These are phyloP conservation scores for Leptographium galeiforme DNA, from an alignment of 2,329 filamentous ascomycete genomes.

Conservation along the genomic window DNA sequence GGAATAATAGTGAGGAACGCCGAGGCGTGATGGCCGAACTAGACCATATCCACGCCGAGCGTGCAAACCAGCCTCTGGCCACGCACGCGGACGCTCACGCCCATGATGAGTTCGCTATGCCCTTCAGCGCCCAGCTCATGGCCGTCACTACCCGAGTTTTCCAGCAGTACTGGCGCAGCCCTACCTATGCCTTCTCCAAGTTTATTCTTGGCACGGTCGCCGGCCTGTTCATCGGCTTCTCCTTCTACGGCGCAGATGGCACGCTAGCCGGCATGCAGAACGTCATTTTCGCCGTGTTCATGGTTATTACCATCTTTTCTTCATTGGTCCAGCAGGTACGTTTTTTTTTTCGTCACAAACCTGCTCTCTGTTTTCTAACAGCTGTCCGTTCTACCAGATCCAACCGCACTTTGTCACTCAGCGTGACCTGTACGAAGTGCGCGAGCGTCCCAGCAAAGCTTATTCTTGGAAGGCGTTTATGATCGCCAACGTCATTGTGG, in stretches of 20 bases:
- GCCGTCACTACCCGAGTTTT: conserved; percentile 64
- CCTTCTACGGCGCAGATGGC: conserved; percentile 59
- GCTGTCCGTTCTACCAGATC: background rate
- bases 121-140: conserved; percentile 53
- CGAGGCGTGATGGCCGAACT: conserved; percentile 41
- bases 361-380: background rate
- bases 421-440: conserved; percentile 68
- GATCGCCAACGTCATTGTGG: conserved; percentile 67
- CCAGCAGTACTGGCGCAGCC: conserved; percentile 84
- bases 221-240: conserved; percentile 68
- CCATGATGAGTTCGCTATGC: conserved; percentile 69
- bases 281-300: conserved; percentile 75
- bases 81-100: conserved; percentile 30
- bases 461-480: conserved; percentile 82
- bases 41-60: conserved; percentile 30
- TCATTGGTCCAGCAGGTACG: conserved; percentile 67
- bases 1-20: conserved; percentile 46
- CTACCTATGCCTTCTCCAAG: conserved; percentile 81
- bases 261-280: conserved; percentile 68
- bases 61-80: conserved; percentile 16
- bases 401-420: conserved; percentile 73
- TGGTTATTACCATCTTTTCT: conserved; percentile 68
- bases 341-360: background rate
- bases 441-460: conserved; percentile 69
- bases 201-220: conserved; percentile 48